These are phyloP conservation scores for Talaromyces sp. DNA, from an alignment of 2,329 filamentous ascomycete genomes.

Conservation along the genomic window DNA sequence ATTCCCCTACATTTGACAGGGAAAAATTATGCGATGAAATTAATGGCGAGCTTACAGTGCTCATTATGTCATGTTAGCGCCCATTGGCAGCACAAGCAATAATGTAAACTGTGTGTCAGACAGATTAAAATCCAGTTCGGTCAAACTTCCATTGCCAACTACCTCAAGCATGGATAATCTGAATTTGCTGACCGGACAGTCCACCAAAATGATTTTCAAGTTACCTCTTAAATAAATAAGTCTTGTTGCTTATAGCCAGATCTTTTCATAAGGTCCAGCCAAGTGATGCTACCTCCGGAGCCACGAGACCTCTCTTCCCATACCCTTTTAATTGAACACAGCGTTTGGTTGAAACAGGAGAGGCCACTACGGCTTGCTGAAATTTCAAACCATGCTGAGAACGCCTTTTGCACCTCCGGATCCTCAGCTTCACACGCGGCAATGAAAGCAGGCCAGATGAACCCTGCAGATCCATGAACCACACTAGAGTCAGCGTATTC, in stretches of 20 bases:
- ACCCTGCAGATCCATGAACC: slow-evolving; percentile 39
- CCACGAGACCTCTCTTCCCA: slow-evolving; percentile 32
- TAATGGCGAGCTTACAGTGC: too few relatives aligned
- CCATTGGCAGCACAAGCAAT: too few relatives aligned
- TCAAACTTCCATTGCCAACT: too few relatives aligned
- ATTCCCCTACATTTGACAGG: too few relatives aligned
- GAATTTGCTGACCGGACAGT: too few relatives aligned
- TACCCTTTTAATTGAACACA: slow-evolving; percentile 28
- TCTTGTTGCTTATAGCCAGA: slow-evolving; percentile 6
- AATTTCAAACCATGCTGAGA: slow-evolving; percentile 37
- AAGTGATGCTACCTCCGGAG: slow-evolving; percentile 16
- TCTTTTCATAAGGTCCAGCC: slow-evolving; percentile 21
- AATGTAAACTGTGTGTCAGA: too few relatives aligned
- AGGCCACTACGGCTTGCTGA: slow-evolving; percentile 34
- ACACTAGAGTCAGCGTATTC: slow-evolving; percentile 35
- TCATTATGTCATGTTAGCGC: too few relatives aligned
- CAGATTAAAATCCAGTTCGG: too few relatives aligned
- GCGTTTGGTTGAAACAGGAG: slow-evolving; percentile 33
- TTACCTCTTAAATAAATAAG: not conserved
- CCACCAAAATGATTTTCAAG: too few relatives aligned
- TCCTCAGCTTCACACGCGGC: slow-evolving; percentile 48
- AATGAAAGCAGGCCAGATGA: slow-evolving; percentile 51
- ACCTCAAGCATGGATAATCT: too few relatives aligned
- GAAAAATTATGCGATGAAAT: too few relatives aligned
- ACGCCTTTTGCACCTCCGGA: slow-evolving; percentile 39